Conservation (phyloP, 2,329 filamentous ascomycete species). For the Alternaria solani region DNA sequence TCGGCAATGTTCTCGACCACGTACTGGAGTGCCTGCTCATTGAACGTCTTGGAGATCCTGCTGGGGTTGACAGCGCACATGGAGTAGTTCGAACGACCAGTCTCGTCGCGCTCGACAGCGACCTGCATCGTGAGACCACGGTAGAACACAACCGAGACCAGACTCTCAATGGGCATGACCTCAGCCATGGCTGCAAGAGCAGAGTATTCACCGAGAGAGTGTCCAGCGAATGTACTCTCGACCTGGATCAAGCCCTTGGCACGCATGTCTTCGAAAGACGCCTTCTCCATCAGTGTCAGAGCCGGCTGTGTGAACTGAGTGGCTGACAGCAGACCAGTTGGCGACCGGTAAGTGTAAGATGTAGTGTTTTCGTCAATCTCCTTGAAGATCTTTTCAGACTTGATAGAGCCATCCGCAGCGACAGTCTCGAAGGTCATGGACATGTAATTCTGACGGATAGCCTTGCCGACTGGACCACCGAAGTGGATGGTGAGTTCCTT, state of each 20-base stretch:
- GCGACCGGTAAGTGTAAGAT: constrained; percentile 96
- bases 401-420: constrained; percentile 86
- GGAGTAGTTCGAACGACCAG: constrained; percentile 94
- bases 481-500: constrained; percentile 99
- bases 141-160: constrained; percentile 99
- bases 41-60: constrained; percentile 98
- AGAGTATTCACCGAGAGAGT: constrained; percentile 98
- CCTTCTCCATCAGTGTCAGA: constrained; percentile 98
- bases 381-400: constrained; percentile 99
- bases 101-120: constrained; percentile 92
- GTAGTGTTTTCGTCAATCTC: constrained; percentile 91
- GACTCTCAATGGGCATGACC: constrained; percentile 98
- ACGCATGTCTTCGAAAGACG: constrained; percentile 98
- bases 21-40: constrained; percentile 95
- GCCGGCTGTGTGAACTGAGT: constrained; percentile 99
- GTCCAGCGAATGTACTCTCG: constrained; percentile 96
- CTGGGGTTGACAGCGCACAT: constrained; percentile 99
- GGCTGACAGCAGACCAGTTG: constrained; percentile 91
- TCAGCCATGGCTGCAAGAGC: constrained; percentile 94
- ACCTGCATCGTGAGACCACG: constrained; percentile 99
- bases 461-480: constrained; percentile 94
- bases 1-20: constrained; percentile 95
- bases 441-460: constrained; percentile 99
- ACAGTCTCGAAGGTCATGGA: constrained; percentile 99
- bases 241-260: constrained; percentile 94